A percentile compares a stretch with the other conserved stretches of the same genome.
phyloP scores from a whole-genome alignment of 768 basidiomycete species.

The Mycena floridula region DNA sequence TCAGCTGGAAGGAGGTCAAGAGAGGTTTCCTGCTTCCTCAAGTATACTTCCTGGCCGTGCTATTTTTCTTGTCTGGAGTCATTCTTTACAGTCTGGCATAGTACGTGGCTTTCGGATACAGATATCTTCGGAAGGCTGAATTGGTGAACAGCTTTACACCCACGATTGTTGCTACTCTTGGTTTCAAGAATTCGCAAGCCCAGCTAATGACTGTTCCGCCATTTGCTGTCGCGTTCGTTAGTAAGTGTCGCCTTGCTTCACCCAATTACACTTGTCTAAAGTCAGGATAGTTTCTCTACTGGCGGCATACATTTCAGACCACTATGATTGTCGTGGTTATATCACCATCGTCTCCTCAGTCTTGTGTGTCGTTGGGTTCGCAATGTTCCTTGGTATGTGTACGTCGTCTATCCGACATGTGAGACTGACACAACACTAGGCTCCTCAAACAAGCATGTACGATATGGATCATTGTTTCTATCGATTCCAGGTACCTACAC shows the following conservation, averaged over 20 bases:
- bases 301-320: constrained; percentile 18
- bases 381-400: constrained; percentile 30
- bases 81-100: constrained; percentile 43
- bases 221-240: constrained; percentile 41
- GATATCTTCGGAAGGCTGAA: too few species aligned
- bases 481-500: constrained; percentile 46
- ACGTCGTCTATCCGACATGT: not conserved
- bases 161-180: constrained; percentile 60
- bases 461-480: constrained; percentile 54
- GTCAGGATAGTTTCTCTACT: constrained; percentile 17
- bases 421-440: constrained; percentile 15
- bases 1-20: constrained; percentile 53
- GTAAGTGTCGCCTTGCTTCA: constrained; percentile 23
- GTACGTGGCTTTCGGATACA: too few species aligned
- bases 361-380: constrained; percentile 29
- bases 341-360: constrained; percentile 24
- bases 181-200: constrained; percentile 45
- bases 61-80: constrained; percentile 50
- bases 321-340: constrained; percentile 18
- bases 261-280: not conserved
- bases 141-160: too few species aligned
- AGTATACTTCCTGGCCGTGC: constrained; percentile 42
- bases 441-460: constrained; percentile 30
- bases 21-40: constrained; percentile 47
- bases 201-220: constrained; percentile 63